phyloP scores from a whole-genome alignment of 768 basidiomycete genomes.

The Mycena rebaudengoi region DNA sequence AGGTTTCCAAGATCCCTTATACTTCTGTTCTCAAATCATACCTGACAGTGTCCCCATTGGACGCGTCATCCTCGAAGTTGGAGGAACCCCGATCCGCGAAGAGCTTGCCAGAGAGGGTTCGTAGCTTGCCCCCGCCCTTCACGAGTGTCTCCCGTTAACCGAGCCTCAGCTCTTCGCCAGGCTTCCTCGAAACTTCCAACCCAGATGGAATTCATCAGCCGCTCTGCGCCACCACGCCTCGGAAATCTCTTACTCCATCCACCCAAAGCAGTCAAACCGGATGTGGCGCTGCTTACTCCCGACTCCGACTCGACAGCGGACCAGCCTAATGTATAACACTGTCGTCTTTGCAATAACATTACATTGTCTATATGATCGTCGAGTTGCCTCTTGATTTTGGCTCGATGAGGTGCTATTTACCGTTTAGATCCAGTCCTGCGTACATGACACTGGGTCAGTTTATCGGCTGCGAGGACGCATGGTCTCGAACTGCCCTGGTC shows the following conservation, averaged over 20 bases:
- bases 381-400: background rate
- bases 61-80: slow-evolving; percentile 93
- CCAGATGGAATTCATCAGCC: slow-evolving; percentile 85
- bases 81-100: slow-evolving; percentile 87
- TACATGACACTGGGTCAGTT: too few species aligned
- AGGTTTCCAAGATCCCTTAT: slow-evolving; percentile 1
- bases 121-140: slow-evolving; percentile 28
- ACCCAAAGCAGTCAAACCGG: slow-evolving; percentile 38
- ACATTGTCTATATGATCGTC: background rate
- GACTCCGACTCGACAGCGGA: background rate
- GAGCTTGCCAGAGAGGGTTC: slow-evolving; percentile 92
- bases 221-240: slow-evolving; percentile 72
- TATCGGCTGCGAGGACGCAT: too few species aligned
- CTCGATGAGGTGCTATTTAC: too few species aligned
- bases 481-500: too few species aligned
- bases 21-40: background rate
- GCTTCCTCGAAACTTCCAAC: slow-evolving; percentile 91
- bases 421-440: too few species aligned
- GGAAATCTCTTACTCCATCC: slow-evolving; percentile 70
- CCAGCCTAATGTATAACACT: slow-evolving; percentile 17
- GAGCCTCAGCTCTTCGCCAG: slow-evolving; percentile 77
- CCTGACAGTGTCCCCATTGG: slow-evolving; percentile 79
- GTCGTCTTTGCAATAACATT: too few species aligned
- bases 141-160: background rate
- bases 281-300: background rate